Evolutionary conservation across 2,329 filamentous ascomycete species (phyloP).

Genomic region (Trichophyton simii): DNA sequence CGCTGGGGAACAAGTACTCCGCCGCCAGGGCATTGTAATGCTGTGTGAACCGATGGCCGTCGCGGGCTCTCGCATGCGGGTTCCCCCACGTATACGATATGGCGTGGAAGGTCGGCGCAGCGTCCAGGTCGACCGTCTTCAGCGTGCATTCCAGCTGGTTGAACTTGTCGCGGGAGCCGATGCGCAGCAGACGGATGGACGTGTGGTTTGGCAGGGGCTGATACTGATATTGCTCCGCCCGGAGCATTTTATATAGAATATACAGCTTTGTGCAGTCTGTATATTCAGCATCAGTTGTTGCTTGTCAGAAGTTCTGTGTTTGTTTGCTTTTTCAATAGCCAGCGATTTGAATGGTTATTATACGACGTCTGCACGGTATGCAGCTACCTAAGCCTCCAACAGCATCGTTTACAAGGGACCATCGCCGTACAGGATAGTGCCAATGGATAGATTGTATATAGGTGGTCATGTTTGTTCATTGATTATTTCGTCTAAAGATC

Average conservation of each 20-base stretch:
- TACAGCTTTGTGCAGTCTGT: too few species aligned
- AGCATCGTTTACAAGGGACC: too few species aligned
- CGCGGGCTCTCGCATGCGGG: conserved; percentile 4
- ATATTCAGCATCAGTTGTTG: too few species aligned
- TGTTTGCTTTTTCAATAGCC: too few species aligned
- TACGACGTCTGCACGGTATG: too few species aligned
- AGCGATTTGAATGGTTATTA: too few species aligned
- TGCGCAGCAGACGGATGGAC: conserved; percentile 8
- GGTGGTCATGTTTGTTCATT: too few species aligned
- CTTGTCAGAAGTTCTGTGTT: too few species aligned
- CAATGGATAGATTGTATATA: too few species aligned
- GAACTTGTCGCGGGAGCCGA: not conserved
- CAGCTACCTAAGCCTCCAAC: too few species aligned
- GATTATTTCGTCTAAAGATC: too few species aligned
- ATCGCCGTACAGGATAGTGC: too few species aligned
- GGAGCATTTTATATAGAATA: not conserved
- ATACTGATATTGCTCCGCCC: conserved; percentile 4
- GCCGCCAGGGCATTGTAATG: conserved; percentile 5
- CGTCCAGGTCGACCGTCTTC: conserved; percentile 7
- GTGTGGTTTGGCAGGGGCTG: conserved; percentile 2
- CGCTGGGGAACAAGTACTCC: conserved; percentile 1
- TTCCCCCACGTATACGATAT: conserved; percentile 13
- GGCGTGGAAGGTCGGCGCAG: conserved; percentile 6
- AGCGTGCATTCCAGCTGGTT: conserved; percentile 4
- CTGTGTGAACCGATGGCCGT: not conserved